Conservation (phyloP, 306 rosid species). For the Ceratonia siliqua region DNA sequence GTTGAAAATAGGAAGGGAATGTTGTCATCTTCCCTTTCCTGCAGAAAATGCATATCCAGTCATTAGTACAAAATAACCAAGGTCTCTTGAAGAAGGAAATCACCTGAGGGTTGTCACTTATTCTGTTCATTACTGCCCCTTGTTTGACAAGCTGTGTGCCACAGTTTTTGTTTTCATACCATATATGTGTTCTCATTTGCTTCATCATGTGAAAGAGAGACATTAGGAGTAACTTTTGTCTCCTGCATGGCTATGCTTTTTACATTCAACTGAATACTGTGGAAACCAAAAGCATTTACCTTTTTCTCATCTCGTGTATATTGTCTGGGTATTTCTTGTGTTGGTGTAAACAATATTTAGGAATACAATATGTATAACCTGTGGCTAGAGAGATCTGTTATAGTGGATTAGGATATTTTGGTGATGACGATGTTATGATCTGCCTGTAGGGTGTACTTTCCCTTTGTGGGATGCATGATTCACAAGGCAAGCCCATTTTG, state of each 20-base stretch:
- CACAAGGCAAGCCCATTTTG: slow-evolving; percentile 83
- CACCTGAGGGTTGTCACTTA: too few species aligned
- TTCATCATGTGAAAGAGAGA: background rate
- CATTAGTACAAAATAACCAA: too few species aligned
- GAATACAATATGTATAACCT: background rate
- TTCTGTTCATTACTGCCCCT: too few species aligned
- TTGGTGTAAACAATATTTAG: background rate
- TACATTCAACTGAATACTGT: background rate
- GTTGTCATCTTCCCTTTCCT: too few species aligned
- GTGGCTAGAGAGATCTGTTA: background rate
- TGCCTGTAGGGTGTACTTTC: slow-evolving; percentile 72
- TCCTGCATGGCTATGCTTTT: background rate
- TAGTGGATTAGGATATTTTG: background rate
- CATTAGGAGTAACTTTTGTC: background rate
- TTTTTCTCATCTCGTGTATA: slow-evolving; percentile 7
- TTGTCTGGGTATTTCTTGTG: background rate
- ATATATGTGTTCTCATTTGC: background rate
- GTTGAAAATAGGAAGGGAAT: too few species aligned
- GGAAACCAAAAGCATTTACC: background rate
- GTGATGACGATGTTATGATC: slow-evolving; percentile 12
- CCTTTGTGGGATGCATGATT: slow-evolving; percentile 88
- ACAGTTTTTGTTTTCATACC: background rate
- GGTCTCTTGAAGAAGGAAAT: too few species aligned
- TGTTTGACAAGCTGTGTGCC: background rate
- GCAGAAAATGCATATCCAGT: too few species aligned